A percentile compares a stretch with the other conserved stretches of the same genome.
phyloP scores from a whole-genome alignment of 768 basidiomycete genomes.

The Gloeophyllum trabeum region DNA sequence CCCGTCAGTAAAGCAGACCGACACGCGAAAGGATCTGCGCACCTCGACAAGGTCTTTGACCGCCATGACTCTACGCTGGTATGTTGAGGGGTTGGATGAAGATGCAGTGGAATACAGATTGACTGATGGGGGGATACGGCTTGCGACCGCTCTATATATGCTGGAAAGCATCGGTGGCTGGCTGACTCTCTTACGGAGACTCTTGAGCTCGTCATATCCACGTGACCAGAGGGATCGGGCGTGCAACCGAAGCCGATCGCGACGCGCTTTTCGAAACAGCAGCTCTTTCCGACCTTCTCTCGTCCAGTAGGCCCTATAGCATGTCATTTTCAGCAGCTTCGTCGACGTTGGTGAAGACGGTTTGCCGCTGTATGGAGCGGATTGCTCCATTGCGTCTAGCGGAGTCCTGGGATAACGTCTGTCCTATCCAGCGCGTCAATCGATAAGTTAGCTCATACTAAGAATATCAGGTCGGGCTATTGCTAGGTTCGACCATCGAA shows the following conservation, averaged over 20 bases:
- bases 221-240: too few relatives aligned
- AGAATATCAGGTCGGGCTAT: conserved; percentile 14
- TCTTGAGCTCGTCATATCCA: too few relatives aligned
- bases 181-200: too few relatives aligned
- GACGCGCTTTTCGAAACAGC: too few relatives aligned
- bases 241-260: too few relatives aligned
- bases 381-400: conserved; percentile 83
- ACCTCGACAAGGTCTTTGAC: conserved; percentile 30
- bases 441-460: too few relatives aligned
- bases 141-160: conserved; percentile 13
- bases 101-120: conserved; percentile 12
- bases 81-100: conserved; percentile 20
- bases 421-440: conserved; percentile 14
- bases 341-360: too few relatives aligned
- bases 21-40: conserved; percentile 4
- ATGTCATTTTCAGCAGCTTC: too few relatives aligned
- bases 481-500: conserved; percentile 14
- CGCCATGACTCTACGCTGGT: conserved; percentile 20
- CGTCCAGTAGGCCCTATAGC: too few relatives aligned
- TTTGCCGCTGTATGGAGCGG: conserved; percentile 73
- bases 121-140: conserved; percentile 8
- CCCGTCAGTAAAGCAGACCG: background rate
- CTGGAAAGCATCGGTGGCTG: conserved; percentile 10
- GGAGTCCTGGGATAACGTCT: conserved; percentile 91
- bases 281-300: too few relatives aligned